Conservation (phyloP, 257 asterid species). For the Striga asiatica region DNA sequence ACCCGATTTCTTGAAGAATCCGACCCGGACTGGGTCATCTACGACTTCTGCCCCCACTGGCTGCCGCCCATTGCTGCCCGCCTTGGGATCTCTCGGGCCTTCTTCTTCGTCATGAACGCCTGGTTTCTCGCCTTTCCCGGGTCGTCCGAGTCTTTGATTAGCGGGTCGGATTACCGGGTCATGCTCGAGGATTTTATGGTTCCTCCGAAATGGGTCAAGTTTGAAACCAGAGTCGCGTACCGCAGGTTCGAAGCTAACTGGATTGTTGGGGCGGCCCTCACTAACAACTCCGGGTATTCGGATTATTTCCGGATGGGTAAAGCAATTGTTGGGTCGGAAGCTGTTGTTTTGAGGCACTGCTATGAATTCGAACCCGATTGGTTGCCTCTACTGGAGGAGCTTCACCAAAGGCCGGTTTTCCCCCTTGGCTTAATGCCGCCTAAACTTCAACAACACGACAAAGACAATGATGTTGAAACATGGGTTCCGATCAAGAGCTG, state of each 20-base stretch:
- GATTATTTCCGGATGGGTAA: slow-evolving; percentile 1
- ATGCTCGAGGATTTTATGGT: slow-evolving; percentile 12
- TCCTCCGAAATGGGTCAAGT: slow-evolving; percentile 13
- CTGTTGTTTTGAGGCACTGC: slow-evolving; percentile 8
- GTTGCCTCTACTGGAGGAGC: slow-evolving; percentile 15
- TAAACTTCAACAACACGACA: neutral
- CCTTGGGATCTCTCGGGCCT: neutral
- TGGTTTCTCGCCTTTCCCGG: slow-evolving; percentile 2
- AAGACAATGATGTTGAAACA: neutral
- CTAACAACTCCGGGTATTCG: slow-evolving; percentile 1
- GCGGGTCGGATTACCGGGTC: neutral
- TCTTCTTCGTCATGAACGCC: neutral
- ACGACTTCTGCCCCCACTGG: neutral
- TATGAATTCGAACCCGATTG: slow-evolving; percentile 20
- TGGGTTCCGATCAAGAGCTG: neutral
- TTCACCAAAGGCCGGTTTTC: slow-evolving; percentile 15
- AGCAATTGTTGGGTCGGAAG: neutral
- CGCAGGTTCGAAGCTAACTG: slow-evolving; percentile 1
- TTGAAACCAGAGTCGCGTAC: slow-evolving; percentile 4
- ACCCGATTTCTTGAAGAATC: neutral
- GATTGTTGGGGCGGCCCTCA: neutral
- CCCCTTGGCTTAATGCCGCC: slow-evolving; percentile 17
- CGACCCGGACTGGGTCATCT: neutral
- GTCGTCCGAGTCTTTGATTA: neutral
- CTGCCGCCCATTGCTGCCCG: neutral